Conservation (phyloP, 1,284 basidiomycete species). For the Apiotrichum gamsii region DNA sequence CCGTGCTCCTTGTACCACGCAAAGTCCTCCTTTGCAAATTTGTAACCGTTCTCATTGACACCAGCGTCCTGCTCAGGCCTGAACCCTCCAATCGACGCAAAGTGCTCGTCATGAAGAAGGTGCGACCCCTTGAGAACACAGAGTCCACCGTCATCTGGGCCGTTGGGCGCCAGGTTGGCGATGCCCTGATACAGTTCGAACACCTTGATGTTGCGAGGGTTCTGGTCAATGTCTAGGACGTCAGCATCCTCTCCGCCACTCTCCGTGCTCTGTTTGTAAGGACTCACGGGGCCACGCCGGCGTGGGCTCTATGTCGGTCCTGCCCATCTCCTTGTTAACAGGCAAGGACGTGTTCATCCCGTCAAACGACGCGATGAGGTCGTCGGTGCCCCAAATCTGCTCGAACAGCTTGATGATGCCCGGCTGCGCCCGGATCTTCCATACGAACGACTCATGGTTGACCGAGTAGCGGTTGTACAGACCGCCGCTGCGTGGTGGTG, state of each 20-base stretch:
- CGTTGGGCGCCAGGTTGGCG: constrained; percentile 19
- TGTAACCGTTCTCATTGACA: constrained; percentile 14
- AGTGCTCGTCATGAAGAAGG: constrained; percentile 11
- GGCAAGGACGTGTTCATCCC: constrained; percentile 16
- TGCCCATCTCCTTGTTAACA: constrained; percentile 1
- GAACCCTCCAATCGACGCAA: constrained; percentile 10
- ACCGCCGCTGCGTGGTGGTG: constrained; percentile 18
- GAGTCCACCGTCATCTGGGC: constrained; percentile 19
- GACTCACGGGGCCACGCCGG: constrained; percentile 18
- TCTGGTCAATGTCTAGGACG: constrained; percentile 18
- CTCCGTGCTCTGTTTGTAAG: too few relatives aligned
- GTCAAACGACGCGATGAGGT: constrained; percentile 36
- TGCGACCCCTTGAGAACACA: constrained; percentile 15
- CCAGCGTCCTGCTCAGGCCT: constrained; percentile 12
- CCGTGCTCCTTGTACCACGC: constrained; percentile 16
- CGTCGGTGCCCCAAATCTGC: constrained; percentile 34
- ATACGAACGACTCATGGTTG: constrained; percentile 36
- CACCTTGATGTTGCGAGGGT: constrained; percentile 7
- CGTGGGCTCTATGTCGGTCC: constrained; percentile 9
- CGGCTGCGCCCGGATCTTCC: constrained; percentile 30
- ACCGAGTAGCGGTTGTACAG: constrained; percentile 25
- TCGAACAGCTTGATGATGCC: constrained; percentile 28
- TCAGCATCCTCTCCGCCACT: too few relatives aligned
- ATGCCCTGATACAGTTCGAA: constrained; percentile 22
- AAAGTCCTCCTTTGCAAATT: constrained; percentile 5